Conservation (phyloP, 2,329 filamentous ascomycete genomes). For the Penicillium sp. region DNA sequence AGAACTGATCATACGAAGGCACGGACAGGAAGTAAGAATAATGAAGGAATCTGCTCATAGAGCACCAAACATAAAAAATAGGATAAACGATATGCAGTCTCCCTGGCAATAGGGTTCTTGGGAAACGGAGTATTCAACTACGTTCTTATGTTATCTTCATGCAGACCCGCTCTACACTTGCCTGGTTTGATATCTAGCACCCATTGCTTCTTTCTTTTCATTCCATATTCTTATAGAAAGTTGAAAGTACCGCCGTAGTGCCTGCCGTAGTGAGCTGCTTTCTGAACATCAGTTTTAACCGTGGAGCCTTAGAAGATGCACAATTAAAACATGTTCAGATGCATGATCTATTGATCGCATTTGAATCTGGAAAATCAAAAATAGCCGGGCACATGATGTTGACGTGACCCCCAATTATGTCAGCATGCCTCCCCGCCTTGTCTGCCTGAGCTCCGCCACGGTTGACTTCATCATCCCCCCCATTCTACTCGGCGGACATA, state of each 20-base stretch:
- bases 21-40: not conserved
- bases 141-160: not conserved
- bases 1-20: not conserved
- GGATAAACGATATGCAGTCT: not conserved
- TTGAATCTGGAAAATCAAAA: not conserved
- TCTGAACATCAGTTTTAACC: not conserved
- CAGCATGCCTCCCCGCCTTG: conserved; percentile 27
- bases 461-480: conserved; percentile 20
- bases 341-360: not conserved
- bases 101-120: not conserved
- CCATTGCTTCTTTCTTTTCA: not conserved
- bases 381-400: conserved; percentile 2
- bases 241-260: not conserved
- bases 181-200: not conserved
- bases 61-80: not conserved
- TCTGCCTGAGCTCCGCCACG: conserved; percentile 28
- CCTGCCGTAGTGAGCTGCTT: not conserved
- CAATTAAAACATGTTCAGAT: not conserved
- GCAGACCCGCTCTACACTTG: not conserved
- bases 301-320: not conserved
- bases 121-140: not conserved
- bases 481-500: conserved; percentile 5
- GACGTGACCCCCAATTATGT: conserved; percentile 16
- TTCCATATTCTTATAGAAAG: not conserved
- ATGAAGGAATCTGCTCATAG: not conserved